Base-by-base conservation (phyloP, 2,329 filamentous ascomycete genomes). In the Fonsecaea multimorphosa region DNA sequence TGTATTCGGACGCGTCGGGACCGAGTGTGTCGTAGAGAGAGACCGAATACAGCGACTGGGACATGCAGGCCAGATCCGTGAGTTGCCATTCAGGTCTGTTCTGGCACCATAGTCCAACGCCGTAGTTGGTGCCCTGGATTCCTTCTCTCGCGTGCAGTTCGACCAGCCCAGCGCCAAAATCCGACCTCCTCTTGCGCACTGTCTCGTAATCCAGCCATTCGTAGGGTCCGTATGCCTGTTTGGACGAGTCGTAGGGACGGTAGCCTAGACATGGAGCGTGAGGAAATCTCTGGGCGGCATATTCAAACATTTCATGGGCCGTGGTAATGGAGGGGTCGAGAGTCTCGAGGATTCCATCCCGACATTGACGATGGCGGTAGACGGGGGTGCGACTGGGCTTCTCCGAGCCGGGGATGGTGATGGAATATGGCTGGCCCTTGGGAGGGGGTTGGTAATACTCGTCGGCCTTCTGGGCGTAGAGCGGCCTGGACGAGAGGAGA, bases 21-120 rank as follows among this genome's bases (percentile, higher is more conserved):
- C 94, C 94, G 4, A 99, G 86, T 12, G 94, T 97, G 78, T 98
- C 95, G 82, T 99, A 99, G 58, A 99, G 89, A 4, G 94, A 97
- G 62, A 99, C 93, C 24, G 90, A 91, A 80, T 85, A 98, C 32
- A 98, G 86, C 7, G 90, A 87, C 78, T 98, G 95, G 12, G 93
- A 95, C 80, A 91, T 88, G 76, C 91, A 89, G 44, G 87, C 95
- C 74, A 98, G 82, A 82, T 98, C 94, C 63, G 89, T 87, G 67
- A 96, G 88, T 82, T 96, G 91, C 92, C 92, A 96, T 78, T 96
- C 91, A 0, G 92, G 89, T 66, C 92, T 85, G 78, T 96, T 96
- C 78, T 92, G 90, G 74, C 91, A 91, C 92, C 92, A 96, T 57
- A 96, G 79, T 24, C 92, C 92, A 69, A 96, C 83, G 60, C 89